These are phyloP conservation scores for Tylopilus plumbeoviolaceoides DNA, from an alignment of 768 basidiomycete species.

Conservation along the genomic window DNA sequence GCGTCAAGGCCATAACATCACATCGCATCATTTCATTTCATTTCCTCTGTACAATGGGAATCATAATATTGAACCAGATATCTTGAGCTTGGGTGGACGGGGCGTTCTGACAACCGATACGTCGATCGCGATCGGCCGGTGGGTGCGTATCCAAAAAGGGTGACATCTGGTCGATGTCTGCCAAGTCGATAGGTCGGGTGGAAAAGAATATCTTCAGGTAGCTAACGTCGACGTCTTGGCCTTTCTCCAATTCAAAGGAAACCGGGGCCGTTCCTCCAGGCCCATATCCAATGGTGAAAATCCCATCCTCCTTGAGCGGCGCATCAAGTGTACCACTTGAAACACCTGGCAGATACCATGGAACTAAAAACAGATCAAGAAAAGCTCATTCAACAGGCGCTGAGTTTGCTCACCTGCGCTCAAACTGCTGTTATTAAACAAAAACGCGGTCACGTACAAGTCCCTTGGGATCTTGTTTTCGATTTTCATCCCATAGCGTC, in stretches of 20 bases:
- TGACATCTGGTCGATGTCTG: conserved; percentile 31
- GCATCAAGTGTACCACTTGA: neutral
- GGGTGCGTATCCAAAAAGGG: conserved; percentile 23
- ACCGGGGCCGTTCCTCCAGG: conserved; percentile 32
- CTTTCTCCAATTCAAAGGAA: conserved; percentile 29
- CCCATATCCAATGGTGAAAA: conserved; percentile 39
- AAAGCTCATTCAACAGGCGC: neutral
- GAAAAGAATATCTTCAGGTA: conserved; percentile 44
- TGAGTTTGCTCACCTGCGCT: conserved; percentile 27
- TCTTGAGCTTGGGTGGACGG: neutral
- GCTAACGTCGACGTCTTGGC: conserved; percentile 35
- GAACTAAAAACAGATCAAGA: conserved; percentile 1
- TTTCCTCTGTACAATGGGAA: neutral
- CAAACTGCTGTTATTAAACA: conserved; percentile 40
- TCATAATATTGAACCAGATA: neutral
- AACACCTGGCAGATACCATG: conserved; percentile 5
- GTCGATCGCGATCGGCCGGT: neutral
- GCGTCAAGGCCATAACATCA: neutral
- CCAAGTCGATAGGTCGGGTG: conserved; percentile 33
- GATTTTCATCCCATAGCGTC: conserved; percentile 33
- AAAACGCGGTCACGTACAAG: conserved; percentile 39
- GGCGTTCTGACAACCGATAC: neutral
- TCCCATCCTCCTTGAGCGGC: conserved; percentile 2
- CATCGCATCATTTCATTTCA: neutral
- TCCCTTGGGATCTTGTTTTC: conserved; percentile 31